phyloP scores from a whole-genome alignment of 164 flowering plant genomes.

The Vitis labrusca region DNA sequence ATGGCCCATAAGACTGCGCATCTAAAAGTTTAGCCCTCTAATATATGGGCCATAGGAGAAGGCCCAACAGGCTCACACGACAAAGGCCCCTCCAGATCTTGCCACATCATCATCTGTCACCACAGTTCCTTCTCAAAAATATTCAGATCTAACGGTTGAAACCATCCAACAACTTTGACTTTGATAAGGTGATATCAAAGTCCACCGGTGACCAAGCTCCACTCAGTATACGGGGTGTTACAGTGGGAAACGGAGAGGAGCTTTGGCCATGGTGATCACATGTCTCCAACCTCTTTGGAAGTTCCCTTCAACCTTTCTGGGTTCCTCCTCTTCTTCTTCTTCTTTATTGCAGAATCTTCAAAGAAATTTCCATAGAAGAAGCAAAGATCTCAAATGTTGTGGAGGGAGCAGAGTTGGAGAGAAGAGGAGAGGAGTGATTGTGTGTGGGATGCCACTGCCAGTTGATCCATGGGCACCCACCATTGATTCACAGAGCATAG shows the following conservation, averaged over 20 bases:
- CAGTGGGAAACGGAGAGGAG: neutral
- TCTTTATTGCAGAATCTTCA: slow-evolving; percentile 5
- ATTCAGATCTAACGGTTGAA: no score
- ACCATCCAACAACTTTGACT: no score
- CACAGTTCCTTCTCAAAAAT: no score
- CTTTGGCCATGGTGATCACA: slow-evolving; percentile 8
- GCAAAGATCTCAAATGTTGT: slow-evolving; percentile 2
- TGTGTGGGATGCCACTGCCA: slow-evolving; percentile 51
- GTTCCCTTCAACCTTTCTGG: slow-evolving; percentile 9
- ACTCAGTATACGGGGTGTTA: neutral
- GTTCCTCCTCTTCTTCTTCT: slow-evolving; percentile 12
- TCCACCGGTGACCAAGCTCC: no score
- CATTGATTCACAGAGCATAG: slow-evolving; percentile 86
- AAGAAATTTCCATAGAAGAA: slow-evolving; percentile 1
- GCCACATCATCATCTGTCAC: no score
- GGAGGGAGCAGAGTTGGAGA: slow-evolving; percentile 8
- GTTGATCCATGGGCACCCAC: slow-evolving; percentile 97
- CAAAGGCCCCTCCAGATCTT: no score
- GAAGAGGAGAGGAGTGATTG: slow-evolving; percentile 19
- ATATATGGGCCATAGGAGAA: no score
- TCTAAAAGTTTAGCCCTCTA: no score
- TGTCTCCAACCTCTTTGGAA: slow-evolving; percentile 21
- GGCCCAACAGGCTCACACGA: no score
- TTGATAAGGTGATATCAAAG: no score
- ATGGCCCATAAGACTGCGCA: no score